Percentiles rank a stretch among this genome's conserved stretches.
Evolutionary conservation across 169 alveolate genomes (phyloP).

Genomic region (Cryptosporidium sp.): DNA sequence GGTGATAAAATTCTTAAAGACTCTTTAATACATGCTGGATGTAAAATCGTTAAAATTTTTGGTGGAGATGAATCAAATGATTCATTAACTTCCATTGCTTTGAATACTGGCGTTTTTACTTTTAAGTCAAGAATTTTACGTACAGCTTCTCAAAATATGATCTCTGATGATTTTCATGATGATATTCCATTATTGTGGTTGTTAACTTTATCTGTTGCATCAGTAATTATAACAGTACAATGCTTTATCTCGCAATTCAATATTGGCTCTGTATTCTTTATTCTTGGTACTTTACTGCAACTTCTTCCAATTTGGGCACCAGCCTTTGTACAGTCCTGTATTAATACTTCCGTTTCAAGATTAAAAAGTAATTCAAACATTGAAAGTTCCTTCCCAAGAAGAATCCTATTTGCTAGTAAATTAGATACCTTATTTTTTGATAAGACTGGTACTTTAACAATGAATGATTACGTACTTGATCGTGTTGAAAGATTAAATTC

Average conservation of each 20-base stretch:
- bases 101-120: constrained; percentile 61
- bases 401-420: constrained; percentile 55
- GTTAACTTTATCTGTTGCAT: background rate
- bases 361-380: background rate
- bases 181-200: constrained; percentile 54
- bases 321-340: constrained; percentile 25
- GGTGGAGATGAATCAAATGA: background rate
- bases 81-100: background rate
- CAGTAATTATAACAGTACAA: constrained; percentile 17
- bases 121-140: constrained; percentile 21
- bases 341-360: constrained; percentile 11
- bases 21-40: constrained; percentile 27
- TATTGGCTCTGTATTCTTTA: constrained; percentile 39
- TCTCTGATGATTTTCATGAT: constrained; percentile 26
- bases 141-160: background rate
- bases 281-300: constrained; percentile 65
- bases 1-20: constrained; percentile 15
- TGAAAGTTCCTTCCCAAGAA: constrained; percentile 28
- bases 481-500: constrained; percentile 30
- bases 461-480: constrained; percentile 9
- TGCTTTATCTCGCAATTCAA: constrained; percentile 8
- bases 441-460: constrained; percentile 52
- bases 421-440: constrained; percentile 26
- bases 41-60: constrained; percentile 25
- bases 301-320: constrained; percentile 73